Conservation (phyloP, 2,329 filamentous ascomycete genomes). For the Cytospora paraplurivora region DNA sequence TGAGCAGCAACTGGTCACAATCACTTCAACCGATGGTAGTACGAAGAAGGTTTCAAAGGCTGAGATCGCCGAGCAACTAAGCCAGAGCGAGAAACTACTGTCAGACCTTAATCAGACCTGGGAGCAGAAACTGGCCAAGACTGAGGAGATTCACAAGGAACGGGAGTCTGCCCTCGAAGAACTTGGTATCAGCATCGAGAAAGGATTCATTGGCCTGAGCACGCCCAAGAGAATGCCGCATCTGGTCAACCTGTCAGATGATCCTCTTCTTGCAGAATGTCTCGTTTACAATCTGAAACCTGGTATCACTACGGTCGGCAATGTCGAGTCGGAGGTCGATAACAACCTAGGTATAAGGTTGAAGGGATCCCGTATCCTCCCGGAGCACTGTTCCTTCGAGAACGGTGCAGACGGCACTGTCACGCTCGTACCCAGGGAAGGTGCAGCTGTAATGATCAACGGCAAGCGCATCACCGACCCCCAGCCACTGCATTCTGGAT, state of each 20-base stretch:
- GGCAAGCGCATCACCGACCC: slow-evolving; percentile 86
- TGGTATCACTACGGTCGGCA: slow-evolving; percentile 89
- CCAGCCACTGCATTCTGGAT: slow-evolving; percentile 84
- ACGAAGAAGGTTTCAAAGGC: slow-evolving; percentile 97
- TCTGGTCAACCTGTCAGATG: slow-evolving; percentile 95
- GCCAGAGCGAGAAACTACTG: slow-evolving; percentile 94
- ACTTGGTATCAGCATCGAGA: slow-evolving; percentile 97
- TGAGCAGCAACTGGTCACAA: slow-evolving; percentile 95
- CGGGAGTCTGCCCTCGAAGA: slow-evolving; percentile 93
- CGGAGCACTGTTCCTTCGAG: slow-evolving; percentile 92
- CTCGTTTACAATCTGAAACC: slow-evolving; percentile 98
- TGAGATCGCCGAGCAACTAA: slow-evolving; percentile 94
- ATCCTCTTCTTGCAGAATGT: slow-evolving; percentile 91
- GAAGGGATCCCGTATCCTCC: slow-evolving; percentile 89
- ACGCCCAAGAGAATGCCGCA: slow-evolving; percentile 99
- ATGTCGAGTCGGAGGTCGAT: slow-evolving; percentile 83
- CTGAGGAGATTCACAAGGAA: slow-evolving; percentile 96
- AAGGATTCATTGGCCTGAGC: slow-evolving; percentile 91
- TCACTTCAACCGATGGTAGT: slow-evolving; percentile 80
- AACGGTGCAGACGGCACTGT: slow-evolving; percentile 82
- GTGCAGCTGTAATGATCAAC: slow-evolving; percentile 98
- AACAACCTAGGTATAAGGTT: slow-evolving; percentile 84
- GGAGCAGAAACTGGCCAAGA: slow-evolving; percentile 95
- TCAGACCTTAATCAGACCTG: slow-evolving; percentile 97
- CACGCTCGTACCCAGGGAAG: slow-evolving; percentile 84